Base-by-base conservation (phyloP, 2,329 filamentous ascomycete species). In the Lecanicillium sp. region DNA sequence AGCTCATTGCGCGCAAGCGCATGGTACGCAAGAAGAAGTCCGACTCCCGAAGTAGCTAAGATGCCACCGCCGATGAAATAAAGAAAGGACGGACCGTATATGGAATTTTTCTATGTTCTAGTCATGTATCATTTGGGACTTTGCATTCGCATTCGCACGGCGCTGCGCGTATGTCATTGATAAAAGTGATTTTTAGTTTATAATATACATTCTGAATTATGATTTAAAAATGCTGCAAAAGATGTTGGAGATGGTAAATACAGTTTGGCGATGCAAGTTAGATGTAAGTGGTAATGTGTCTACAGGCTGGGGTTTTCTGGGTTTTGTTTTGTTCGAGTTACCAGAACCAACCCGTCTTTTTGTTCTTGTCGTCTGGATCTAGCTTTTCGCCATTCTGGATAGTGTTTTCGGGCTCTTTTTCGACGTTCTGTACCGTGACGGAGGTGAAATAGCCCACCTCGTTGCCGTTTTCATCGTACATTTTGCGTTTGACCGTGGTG, bases 1-100 rank as follows among this genome's bases (percentile, higher is more conserved):
- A 83, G 60, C 87, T 96, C 60, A 94, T 95, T 65, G 84, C 82
- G 41, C 84, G 87, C 66, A 96, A 95, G 73, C 77, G 89, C 53
- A 79, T 86, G 71, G 78, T 85, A 73, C 80, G 89, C 51, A 85
- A 85, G 66, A 86, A 84, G 68, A 81, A 81, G 70, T 67, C 69
- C 5, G 56, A 63, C 14, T 54, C 59, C 10, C 66, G 70, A 41
- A 63, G 60, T 54, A 60, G 58, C 27, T 65, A 54, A 48, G n/a
- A n/a, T n/a, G n/a, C n/a, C n/a, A n/a, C n/a, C n/a, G n/a, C n/a
- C n/a, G n/a, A n/a, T n/a, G n/a, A n/a, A n/a, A n/a, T n/a, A n/a
- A n/a, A n/a, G n/a, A n/a, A n/a, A n/a, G n/a, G n/a, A n/a, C n/a
- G n/a, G n/a, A n/a, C n/a, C n/a, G n/a, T n/a, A n/a, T n/a, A n/a